phyloP scores from a whole-genome alignment of 805 yeast genomes.

The Candida hispaniensis region DNA sequence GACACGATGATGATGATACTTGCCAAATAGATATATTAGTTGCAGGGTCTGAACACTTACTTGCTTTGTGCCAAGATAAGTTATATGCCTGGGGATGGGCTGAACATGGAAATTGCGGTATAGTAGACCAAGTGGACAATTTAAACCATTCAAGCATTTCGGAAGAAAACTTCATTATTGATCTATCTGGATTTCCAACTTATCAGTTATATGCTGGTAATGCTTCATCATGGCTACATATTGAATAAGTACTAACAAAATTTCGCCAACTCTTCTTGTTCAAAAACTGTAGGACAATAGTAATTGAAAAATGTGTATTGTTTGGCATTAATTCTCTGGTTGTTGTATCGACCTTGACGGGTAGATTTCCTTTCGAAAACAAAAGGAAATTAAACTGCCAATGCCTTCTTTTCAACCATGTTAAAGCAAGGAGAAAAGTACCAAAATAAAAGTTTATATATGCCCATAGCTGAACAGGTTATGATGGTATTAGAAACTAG shows the following conservation, averaged over 20 bases:
- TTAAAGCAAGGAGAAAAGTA: no score
- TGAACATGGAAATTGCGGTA: conserved; percentile 93
- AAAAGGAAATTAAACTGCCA: neutral
- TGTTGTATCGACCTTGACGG: conserved; percentile 23
- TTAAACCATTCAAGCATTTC: no score
- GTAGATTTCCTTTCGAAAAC: conserved; percentile 21
- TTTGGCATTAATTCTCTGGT: conserved; percentile 21
- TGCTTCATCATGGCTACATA: conserved; percentile 10
- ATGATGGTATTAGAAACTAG: no score
- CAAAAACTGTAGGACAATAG: conserved; percentile 16
- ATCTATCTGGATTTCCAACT: neutral
- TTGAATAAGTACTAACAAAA: conserved; percentile 4
- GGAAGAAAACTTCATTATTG: no score
- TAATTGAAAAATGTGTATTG: conserved; percentile 23
- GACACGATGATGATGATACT: neutral
- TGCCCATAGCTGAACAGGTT: no score
- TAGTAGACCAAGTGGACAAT: conserved; percentile 17
- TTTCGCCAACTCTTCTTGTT: conserved; percentile 24
- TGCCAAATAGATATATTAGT: conserved; percentile 25
- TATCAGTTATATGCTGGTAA: conserved; percentile 4
- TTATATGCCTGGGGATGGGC: conserved; percentile 97
- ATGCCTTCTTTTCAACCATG: neutral
- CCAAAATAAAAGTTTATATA: no score
- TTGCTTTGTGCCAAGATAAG: conserved; percentile 28
- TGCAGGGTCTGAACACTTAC: conserved; percentile 84